phyloP scores from a whole-genome alignment of 495 filamentous ascomycete genomes.

The Zalerion maritima region DNA sequence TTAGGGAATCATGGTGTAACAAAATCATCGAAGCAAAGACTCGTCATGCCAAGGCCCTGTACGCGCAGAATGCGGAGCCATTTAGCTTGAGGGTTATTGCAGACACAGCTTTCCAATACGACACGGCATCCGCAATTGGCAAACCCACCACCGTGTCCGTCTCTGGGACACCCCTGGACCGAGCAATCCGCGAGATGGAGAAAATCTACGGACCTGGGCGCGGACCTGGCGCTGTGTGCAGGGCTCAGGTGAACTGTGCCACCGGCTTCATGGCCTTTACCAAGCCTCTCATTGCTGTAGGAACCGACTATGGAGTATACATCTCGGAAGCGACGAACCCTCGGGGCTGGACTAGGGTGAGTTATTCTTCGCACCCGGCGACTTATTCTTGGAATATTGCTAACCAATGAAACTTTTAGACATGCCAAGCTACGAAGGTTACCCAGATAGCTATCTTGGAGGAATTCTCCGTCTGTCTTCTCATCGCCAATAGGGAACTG shows the following conservation, averaged over 20 bases:
- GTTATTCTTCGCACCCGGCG: constrained; percentile 10
- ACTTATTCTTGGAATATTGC: constrained; percentile 2
- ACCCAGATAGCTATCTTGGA: constrained; percentile 91
- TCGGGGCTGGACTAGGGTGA: constrained; percentile 74
- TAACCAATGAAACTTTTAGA: constrained; percentile 25
- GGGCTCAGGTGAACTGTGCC: constrained; percentile 79
- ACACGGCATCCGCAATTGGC: constrained; percentile 40
- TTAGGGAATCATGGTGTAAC: constrained; percentile 76
- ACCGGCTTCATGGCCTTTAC: constrained; percentile 74
- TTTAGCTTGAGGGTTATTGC: constrained; percentile 87
- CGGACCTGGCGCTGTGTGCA: constrained; percentile 62
- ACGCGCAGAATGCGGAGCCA: constrained; percentile 88
- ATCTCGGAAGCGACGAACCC: constrained; percentile 74
- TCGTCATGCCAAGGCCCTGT: constrained; percentile 71
- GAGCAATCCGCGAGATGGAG: constrained; percentile 82
- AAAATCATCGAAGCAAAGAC: constrained; percentile 93
- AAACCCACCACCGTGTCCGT: constrained; percentile 40
- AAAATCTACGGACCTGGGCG: constrained; percentile 48
- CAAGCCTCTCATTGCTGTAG: constrained; percentile 82
- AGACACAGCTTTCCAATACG: constrained; percentile 78
- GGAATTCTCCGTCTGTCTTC: constrained; percentile 81
- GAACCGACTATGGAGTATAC: constrained; percentile 88
- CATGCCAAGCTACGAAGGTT: constrained; percentile 59
- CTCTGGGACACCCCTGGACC: constrained; percentile 78
- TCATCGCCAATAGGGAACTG: constrained; percentile 80